Conservation (phyloP, 768 basidiomycete species). For the Thelephora aurantiotincta region DNA sequence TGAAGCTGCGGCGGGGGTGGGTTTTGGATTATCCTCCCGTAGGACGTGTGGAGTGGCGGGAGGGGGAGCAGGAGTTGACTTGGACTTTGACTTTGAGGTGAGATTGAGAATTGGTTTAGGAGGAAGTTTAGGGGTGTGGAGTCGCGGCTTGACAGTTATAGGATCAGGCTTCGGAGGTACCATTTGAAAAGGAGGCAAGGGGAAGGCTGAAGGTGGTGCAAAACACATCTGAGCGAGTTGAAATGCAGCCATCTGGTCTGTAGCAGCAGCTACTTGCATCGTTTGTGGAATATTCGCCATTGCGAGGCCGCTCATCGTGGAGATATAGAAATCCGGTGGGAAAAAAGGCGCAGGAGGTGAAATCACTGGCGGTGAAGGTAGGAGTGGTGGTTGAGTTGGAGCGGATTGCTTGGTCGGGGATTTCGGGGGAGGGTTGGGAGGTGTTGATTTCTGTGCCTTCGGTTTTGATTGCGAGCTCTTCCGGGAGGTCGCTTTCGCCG, state of each 20-base stretch:
- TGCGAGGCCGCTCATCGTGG: not conserved
- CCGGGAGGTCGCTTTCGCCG: too few species aligned
- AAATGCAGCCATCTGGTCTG: not conserved
- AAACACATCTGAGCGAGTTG: not conserved
- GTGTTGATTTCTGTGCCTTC: too few species aligned
- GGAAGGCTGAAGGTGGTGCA: not conserved
- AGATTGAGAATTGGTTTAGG: not conserved
- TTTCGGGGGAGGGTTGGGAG: too few species aligned
- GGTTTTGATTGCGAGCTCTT: too few species aligned
- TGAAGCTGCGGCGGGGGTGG: too few species aligned
- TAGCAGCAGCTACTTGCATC: not conserved
- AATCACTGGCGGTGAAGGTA: too few species aligned
- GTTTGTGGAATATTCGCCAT: not conserved
- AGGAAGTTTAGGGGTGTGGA: too few species aligned
- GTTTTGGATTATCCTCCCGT: not conserved
- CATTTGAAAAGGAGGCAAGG: not conserved
- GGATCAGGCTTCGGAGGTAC: not conserved
- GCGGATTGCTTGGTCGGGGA: too few species aligned
- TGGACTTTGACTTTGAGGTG: not conserved
- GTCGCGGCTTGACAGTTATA: too few species aligned
- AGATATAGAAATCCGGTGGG: not conserved
- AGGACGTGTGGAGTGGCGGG: not conserved
- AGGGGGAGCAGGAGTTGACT: not conserved
- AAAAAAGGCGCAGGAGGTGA: not conserved
- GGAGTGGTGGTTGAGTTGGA: too few species aligned